Base-by-base conservation (phyloP, 1,139 yeast genomes). In the Pichia inconspicua region DNA sequence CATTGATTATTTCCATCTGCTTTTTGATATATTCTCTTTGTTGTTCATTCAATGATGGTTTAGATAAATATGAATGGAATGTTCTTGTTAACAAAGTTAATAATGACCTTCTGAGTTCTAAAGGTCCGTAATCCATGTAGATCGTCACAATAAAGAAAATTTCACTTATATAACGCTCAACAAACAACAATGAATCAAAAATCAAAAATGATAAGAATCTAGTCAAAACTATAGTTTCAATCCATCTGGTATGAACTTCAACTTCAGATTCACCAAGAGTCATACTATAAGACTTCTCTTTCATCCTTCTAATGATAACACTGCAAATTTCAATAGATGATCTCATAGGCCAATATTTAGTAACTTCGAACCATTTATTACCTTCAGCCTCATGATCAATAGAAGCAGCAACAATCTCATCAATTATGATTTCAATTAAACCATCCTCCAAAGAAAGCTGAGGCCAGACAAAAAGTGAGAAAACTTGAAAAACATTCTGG, bases 321-420 rank as follows among this genome's bases (percentile, higher is more conserved):
- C 88, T 84, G 58, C 90, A 82, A 4, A 87, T 74, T 53, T 83
- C 88, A 19, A 82, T 71, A 0, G 95, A 82, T 4, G 96, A 92
- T 38, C 75, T 68, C 12, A 78, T 66, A 0, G 84, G 74, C 48
- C 88, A 70, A 25, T 84, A 74, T 0, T 85, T 74, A 5, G 84
- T 74, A 3, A 80, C 74, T 45, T 74, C 75, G 19, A 73, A 69
- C 90, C 90, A 84, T 47, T 77, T 80, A 31, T 79, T 74, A 15
- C 83, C 84, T 55, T 82, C 86, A 36, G 86, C 81, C 54, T 84
- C 84, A 59, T 81, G 78, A 58, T 84, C 94, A 58, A 84, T 76
- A 2, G 90, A 85, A 57, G 80, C 85, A 1, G 81, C 78, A 22
- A 84, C 77, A 31, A 85, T 78, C 59, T 86, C 95, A 53, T 84